These are phyloP conservation scores for Coffea eugenioides DNA, from an alignment of 257 asterid species.

Conservation along the genomic window DNA sequence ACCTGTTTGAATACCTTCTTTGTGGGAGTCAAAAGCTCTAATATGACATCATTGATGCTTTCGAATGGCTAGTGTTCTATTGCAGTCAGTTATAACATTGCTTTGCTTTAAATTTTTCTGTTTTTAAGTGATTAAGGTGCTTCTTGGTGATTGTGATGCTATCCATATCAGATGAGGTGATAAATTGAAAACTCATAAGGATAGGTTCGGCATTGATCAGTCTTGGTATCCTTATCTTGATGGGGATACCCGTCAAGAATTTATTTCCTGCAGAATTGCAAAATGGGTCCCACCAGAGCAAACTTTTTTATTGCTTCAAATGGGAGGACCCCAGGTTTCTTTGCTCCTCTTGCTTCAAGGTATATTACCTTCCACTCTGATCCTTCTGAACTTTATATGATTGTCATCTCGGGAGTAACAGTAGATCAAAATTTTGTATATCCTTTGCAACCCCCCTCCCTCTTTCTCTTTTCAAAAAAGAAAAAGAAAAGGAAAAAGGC, in stretches of 20 bases:
- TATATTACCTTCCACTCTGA: too few species aligned
- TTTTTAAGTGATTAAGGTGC: constrained; percentile 50
- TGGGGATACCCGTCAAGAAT: constrained; percentile 84
- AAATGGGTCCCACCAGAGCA: constrained; percentile 73
- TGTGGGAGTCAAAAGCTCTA: too few species aligned
- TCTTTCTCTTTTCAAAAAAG: too few species aligned
- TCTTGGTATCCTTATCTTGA: constrained; percentile 86
- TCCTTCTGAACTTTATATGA: not conserved
- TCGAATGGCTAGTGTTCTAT: too few species aligned
- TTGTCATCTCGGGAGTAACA: not conserved
- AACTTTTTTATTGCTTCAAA: constrained; percentile 91
- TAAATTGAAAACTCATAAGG: constrained; percentile 78
- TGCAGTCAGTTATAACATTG: too few species aligned
- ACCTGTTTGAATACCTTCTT: too few species aligned
- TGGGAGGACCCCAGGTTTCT: constrained; percentile 73
- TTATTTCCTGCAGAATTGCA: constrained; percentile 84
- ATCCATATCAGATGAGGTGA: constrained; percentile 98
- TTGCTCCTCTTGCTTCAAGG: too few species aligned
- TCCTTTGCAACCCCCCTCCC: too few species aligned
- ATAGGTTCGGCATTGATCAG: constrained; percentile 75
- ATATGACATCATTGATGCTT: too few species aligned
- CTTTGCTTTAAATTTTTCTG: not conserved
- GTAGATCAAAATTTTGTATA: not conserved
- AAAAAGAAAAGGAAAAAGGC: too few species aligned
- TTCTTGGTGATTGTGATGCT: constrained; percentile 90